phyloP scores from a whole-genome alignment of 2,329 filamentous ascomycete genomes.

The Colletotrichum tropicale region DNA sequence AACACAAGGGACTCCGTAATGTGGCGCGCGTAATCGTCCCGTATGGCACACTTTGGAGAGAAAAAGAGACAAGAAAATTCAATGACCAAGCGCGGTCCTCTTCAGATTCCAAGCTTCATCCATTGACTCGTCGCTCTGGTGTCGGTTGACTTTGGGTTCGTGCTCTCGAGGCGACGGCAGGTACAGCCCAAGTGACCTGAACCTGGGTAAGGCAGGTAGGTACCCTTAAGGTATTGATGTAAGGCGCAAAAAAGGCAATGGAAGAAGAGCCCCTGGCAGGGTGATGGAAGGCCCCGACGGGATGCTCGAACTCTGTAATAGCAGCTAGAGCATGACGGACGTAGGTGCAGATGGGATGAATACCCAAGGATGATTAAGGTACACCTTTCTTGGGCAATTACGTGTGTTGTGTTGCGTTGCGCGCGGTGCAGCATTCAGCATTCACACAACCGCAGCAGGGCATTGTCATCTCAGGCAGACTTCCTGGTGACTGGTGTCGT shows the following conservation, averaged over 20 bases:
- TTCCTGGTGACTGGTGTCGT: neutral
- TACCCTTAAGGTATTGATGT: neutral
- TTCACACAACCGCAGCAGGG: neutral
- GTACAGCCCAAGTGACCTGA: neutral
- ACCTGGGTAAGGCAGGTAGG: neutral
- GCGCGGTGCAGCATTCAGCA: neutral
- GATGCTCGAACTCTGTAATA: neutral
- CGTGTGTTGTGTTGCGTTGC: neutral
- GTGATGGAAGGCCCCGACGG: neutral
- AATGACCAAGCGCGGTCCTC: neutral
- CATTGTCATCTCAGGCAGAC: neutral
- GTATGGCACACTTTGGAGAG: neutral
- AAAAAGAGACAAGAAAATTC: neutral
- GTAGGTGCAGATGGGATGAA: neutral
- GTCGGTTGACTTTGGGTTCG: neutral
- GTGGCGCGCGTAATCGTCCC: neutral
- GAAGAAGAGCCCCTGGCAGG: neutral
- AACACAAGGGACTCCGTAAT: slow-evolving; percentile 5
- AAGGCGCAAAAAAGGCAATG: neutral
- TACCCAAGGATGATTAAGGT: neutral
- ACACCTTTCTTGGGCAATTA: neutral
- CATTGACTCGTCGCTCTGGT: neutral
- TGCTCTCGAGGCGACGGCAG: neutral
- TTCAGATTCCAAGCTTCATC: neutral
- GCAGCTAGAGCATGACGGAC: neutral